Conservation (phyloP, 306 rosid species). For the Mimosa pudica region DNA sequence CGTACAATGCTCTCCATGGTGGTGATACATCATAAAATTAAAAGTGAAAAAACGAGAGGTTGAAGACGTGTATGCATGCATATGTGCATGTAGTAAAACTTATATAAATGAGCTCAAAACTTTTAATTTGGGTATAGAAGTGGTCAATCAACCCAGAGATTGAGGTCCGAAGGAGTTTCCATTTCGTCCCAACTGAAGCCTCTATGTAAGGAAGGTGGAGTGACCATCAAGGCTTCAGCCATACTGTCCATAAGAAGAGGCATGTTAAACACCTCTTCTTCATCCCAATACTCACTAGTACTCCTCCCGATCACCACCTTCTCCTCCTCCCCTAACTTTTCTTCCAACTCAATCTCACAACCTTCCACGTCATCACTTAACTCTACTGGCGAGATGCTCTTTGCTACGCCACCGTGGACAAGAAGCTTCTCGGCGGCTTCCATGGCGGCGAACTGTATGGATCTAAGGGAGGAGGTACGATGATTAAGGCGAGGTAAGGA, state of each 20-base stretch:
- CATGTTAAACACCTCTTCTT: conserved; percentile 50
- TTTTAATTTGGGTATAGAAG: too few relatives aligned
- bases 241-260: conserved; percentile 42
- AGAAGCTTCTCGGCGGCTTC: conserved; percentile 35
- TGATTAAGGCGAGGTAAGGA: conserved; percentile 11
- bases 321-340: neutral
- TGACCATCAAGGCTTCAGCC: conserved; percentile 53
- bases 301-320: neutral
- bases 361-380: neutral
- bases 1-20: too few relatives aligned
- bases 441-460: conserved; percentile 23
- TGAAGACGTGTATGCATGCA: too few relatives aligned
- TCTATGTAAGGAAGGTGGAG: conserved; percentile 48
- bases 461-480: conserved; percentile 27
- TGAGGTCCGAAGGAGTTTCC: conserved; percentile 37
- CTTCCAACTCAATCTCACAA: neutral
- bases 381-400: neutral
- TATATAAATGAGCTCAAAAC: too few relatives aligned
- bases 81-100: too few relatives aligned
- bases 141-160: conserved; percentile 34
- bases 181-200: conserved; percentile 48
- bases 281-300: conserved; percentile 39
- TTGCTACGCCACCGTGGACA: too few relatives aligned
- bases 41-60: too few relatives aligned
- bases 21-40: too few relatives aligned